Percentiles rank a stretch among this genome's conserved stretches.
Evolutionary conservation across 179 eudicot species (phyloP).

Genomic region (Silene noctiflora): DNA sequence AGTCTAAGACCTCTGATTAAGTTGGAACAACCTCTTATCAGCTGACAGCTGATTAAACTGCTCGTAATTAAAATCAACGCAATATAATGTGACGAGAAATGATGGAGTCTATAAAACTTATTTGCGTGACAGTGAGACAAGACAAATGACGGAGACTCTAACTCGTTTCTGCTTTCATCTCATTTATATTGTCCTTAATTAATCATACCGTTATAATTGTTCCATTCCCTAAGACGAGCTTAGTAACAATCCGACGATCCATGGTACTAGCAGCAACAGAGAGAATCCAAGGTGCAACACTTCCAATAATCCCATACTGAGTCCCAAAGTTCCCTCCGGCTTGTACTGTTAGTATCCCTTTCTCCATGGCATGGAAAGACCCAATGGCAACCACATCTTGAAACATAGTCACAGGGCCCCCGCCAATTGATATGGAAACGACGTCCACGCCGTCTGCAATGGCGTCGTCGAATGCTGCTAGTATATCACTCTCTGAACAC

Average conservation of each 20-base stretch:
- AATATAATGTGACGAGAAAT: too few species aligned
- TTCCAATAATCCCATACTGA: slow-evolving; percentile 28
- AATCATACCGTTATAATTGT: slow-evolving; percentile 19
- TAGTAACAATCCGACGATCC: slow-evolving; percentile 42
- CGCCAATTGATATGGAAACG: slow-evolving; percentile 45
- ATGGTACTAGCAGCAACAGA: slow-evolving; percentile 55
- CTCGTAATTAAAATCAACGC: too few species aligned
- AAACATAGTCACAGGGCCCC: slow-evolving; percentile 20
- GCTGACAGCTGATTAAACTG: too few species aligned
- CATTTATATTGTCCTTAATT: too few species aligned
- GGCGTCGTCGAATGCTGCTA: slow-evolving; percentile 58
- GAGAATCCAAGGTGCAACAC: slow-evolving; percentile 55
- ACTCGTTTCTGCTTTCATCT: too few species aligned
- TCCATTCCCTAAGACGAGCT: slow-evolving; percentile 44
- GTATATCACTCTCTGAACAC: slow-evolving; percentile 25
- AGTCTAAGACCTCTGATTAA: too few species aligned
- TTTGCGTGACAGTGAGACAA: too few species aligned
- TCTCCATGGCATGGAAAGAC: slow-evolving; percentile 43
- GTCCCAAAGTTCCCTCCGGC: slow-evolving; percentile 60
- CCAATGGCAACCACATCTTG: slow-evolving; percentile 38
- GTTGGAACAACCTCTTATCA: too few species aligned
- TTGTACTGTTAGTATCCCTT: slow-evolving; percentile 42
- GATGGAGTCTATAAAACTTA: too few species aligned
- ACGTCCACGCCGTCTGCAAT: slow-evolving; percentile 48
- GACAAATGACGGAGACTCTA: too few species aligned